These are phyloP conservation scores for Colletotrichum sp. DNA, from an alignment of 2,329 filamentous ascomycete species.

Conservation along the genomic window DNA sequence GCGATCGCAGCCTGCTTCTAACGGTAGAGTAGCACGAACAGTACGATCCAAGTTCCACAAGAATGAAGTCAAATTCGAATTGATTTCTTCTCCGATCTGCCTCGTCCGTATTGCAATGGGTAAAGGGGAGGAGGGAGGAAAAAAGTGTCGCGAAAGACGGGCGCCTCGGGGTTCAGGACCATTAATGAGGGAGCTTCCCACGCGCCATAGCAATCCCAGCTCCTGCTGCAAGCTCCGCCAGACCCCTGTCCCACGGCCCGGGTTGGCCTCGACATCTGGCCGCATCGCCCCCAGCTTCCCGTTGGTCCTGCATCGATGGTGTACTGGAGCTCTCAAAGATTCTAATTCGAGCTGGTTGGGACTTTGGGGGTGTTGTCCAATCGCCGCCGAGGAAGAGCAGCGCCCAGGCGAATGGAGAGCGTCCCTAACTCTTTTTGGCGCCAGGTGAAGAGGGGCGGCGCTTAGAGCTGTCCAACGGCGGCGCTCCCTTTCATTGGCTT, in stretches of 20 bases:
- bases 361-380: constrained; percentile 4
- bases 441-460: constrained; percentile 20
- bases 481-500: background rate
- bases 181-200: constrained; percentile 16
- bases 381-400: background rate
- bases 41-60: background rate
- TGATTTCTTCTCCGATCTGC: background rate
- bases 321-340: background rate
- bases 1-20: background rate
- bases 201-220: constrained; percentile 3
- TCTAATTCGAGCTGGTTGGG: constrained; percentile 6
- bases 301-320: background rate
- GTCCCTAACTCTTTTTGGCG: constrained; percentile 16
- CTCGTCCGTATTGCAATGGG: background rate
- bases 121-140: background rate
- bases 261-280: constrained; percentile 3
- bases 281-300: constrained; percentile 19
- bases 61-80: background rate
- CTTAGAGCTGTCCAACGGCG: constrained; percentile 13
- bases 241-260: constrained; percentile 1
- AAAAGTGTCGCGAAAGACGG: background rate
- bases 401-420: constrained; percentile 1
- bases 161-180: constrained; percentile 5
- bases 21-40: background rate
- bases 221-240: constrained; percentile 17